Evolutionary conservation across 2,329 filamentous ascomycete genomes (phyloP).

Genomic region (Fusarium cicatricum): DNA sequence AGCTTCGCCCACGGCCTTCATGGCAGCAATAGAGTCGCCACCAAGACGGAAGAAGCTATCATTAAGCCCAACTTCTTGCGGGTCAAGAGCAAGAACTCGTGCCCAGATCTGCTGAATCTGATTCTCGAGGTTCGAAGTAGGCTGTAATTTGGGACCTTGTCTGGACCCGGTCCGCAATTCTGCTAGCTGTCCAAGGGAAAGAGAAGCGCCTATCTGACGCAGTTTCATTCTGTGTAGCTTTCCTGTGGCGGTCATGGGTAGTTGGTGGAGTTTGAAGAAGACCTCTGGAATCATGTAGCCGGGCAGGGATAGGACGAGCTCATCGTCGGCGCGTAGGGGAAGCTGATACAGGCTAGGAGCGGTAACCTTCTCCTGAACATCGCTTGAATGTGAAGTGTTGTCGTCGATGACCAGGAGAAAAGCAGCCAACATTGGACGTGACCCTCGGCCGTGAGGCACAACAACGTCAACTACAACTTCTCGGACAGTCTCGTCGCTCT

Average conservation of each 20-base stretch:
- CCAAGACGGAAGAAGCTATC: conserved; percentile 60
- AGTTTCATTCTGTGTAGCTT: conserved; percentile 27
- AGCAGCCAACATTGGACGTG: conserved; percentile 2
- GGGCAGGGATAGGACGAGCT: conserved; percentile 13
- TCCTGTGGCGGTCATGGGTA: conserved; percentile 25
- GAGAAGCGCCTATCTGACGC: conserved; percentile 5
- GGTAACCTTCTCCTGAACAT: not conserved
- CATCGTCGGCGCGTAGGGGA: not conserved
- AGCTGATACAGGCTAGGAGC: not conserved
- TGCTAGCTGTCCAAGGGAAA: not conserved
- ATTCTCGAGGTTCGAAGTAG: conserved; percentile 4
- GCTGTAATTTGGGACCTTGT: conserved; percentile 1
- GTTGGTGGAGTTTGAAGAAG: conserved; percentile 14
- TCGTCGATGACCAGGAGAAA: conserved; percentile 3
- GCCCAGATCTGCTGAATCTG: conserved; percentile 50
- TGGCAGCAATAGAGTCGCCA: conserved; percentile 58
- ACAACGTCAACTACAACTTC: conserved; percentile 15
- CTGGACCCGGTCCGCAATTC: not conserved
- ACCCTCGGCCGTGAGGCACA: not conserved
- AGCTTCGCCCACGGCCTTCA: conserved; percentile 56
- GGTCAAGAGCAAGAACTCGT: conserved; percentile 44
- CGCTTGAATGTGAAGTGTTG: no score
- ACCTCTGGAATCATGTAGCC: conserved; percentile 32
- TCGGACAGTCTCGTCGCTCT: not conserved
- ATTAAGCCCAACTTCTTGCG: conserved; percentile 48